Percentiles rank a stretch among this genome's conserved stretches.
Conservation (phyloP, 2,329 filamentous ascomycete genomes). For the Hypoxylon sp. region DNA sequence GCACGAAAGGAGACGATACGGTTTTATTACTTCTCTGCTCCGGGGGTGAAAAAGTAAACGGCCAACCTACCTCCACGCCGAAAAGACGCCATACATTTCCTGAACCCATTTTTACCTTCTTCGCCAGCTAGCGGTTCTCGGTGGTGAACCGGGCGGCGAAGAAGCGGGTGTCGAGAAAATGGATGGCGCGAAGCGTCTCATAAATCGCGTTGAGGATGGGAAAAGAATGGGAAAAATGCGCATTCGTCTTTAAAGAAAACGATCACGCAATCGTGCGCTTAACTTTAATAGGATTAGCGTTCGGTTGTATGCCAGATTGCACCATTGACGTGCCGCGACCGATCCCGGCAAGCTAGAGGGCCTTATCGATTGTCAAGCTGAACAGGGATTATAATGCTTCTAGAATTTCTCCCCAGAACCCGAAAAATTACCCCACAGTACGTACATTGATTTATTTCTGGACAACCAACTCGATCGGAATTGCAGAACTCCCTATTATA, state of each 20-base stretch:
- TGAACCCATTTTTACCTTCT: constrained; percentile 45
- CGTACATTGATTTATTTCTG: too few species aligned
- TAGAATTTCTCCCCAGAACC: constrained; percentile 9
- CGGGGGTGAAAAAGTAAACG: constrained; percentile 18
- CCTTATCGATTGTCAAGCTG: constrained; percentile 12
- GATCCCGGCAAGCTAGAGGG: neutral
- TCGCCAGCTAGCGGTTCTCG: constrained; percentile 40
- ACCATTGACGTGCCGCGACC: constrained; percentile 30
- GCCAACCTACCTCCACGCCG: constrained; percentile 44
- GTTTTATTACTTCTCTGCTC: constrained; percentile 22
- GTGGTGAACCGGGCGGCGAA: constrained; percentile 39
- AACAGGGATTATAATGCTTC: constrained; percentile 5
- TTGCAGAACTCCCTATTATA: too few species aligned
- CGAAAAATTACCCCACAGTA: neutral
- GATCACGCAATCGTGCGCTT: constrained; percentile 47
- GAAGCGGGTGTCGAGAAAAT: constrained; percentile 39
- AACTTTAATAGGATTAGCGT: constrained; percentile 26
- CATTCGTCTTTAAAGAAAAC: constrained; percentile 41
- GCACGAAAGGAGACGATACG: constrained; percentile 23
- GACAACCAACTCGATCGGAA: too few species aligned
- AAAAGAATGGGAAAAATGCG: constrained; percentile 39
- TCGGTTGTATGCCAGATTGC: constrained; percentile 24
- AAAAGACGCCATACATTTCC: constrained; percentile 46
- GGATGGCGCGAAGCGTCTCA: constrained; percentile 31
- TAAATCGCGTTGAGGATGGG: constrained; percentile 34